A percentile compares a stretch with the other conserved stretches of the same genome.
Conservation (phyloP, 2,329 filamentous ascomycete species). For the Monilinia polystroma region DNA sequence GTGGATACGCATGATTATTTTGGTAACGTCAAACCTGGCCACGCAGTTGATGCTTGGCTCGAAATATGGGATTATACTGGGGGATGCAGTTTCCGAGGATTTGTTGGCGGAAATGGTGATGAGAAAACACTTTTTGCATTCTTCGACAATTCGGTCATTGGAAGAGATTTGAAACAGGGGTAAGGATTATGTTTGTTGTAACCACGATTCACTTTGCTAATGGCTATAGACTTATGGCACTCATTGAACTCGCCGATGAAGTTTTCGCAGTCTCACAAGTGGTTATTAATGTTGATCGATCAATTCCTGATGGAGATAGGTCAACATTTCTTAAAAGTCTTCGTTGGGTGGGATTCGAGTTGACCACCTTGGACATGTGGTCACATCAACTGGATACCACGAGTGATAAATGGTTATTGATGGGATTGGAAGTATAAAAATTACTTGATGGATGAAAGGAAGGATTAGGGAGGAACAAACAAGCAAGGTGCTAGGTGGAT, state of each 20-base stretch:
- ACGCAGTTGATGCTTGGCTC: constrained; percentile 39
- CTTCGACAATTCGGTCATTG: constrained; percentile 72
- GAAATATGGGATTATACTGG: constrained; percentile 68
- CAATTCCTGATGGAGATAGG: constrained; percentile 59
- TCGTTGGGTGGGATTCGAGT: constrained; percentile 89
- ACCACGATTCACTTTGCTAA: constrained; percentile 36
- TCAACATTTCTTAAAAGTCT: constrained; percentile 75
- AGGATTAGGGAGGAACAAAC: not conserved
- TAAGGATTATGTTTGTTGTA: constrained; percentile 47
- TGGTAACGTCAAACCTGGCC: constrained; percentile 30
- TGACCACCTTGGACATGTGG: constrained; percentile 78
- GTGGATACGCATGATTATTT: constrained; percentile 35
- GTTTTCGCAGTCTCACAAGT: constrained; percentile 75
- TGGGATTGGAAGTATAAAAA: constrained; percentile 77
- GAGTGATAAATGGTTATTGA: constrained; percentile 79
- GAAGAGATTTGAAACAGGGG: constrained; percentile 82
- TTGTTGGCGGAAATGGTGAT: constrained; percentile 68
- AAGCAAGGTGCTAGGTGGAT: constrained; percentile 15
- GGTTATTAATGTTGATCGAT: constrained; percentile 77
- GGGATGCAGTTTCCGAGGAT: constrained; percentile 81
- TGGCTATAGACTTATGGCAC: constrained; percentile 69
- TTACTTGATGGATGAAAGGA: not conserved
- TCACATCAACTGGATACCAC: constrained; percentile 61
- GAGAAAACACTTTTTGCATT: constrained; percentile 83
- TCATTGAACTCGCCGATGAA: constrained; percentile 82